Evolutionary conservation across 352 stramenopile genomes (phyloP).

Genomic region (Phytopythium ostracodes): DNA sequence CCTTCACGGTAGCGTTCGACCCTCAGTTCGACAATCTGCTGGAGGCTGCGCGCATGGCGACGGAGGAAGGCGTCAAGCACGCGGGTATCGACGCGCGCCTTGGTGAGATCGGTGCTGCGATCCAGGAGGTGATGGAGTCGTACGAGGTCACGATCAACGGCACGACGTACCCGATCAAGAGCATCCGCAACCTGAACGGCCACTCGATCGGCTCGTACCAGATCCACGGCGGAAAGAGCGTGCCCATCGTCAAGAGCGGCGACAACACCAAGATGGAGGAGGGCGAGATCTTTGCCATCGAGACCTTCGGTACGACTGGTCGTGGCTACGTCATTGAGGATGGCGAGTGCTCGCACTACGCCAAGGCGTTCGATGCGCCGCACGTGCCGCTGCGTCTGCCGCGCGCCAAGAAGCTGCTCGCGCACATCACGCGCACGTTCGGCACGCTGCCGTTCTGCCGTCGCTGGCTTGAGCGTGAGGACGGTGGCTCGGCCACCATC

Average conservation of each 20-base stretch:
- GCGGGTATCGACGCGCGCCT: conserved; percentile 95
- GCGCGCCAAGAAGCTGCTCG: conserved; percentile 93
- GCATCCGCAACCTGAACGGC: conserved; percentile 97
- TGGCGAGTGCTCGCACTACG: conserved; percentile 97
- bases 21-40: too few species aligned
- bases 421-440: conserved; percentile 99
- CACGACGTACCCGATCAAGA: conserved; percentile 94
- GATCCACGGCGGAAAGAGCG: conserved; percentile 95
- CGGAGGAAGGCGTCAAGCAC: conserved; percentile 88
- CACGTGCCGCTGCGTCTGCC: conserved; percentile 92
- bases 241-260: conserved; percentile 94
- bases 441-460: conserved; percentile 98
- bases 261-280: conserved; percentile 97
- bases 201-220: conserved; percentile 98
- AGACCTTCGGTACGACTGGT: conserved; percentile 93
- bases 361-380: conserved; percentile 94
- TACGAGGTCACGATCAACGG: conserved; percentile 97
- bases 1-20: too few species aligned
- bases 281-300: conserved; percentile 97
- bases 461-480: conserved; percentile 95
- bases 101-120: conserved; percentile 92
- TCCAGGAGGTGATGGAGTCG: conserved; percentile 98
- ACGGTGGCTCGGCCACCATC: conserved; percentile 92
- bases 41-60: conserved; percentile 92
- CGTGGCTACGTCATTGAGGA: conserved; percentile 90